Base-by-base conservation (phyloP, 257 asterid genomes). In the Penstemon eatonii region DNA sequence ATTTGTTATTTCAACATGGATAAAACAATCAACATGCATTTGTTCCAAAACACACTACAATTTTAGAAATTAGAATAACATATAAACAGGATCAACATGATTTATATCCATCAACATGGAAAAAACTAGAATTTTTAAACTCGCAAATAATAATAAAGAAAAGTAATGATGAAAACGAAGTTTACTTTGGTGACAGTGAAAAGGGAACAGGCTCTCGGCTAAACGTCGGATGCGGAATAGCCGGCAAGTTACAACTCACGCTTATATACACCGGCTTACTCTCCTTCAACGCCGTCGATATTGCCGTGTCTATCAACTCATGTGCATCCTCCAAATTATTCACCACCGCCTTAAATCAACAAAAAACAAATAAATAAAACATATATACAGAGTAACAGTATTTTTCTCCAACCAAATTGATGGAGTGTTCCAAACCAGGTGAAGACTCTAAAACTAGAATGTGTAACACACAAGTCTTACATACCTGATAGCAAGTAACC, bases 241-340 rank as follows among this genome's bases (percentile, higher is more conserved):
- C 79, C 36, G 85, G 49, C 70, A 80, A 67, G 50, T 80, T 80
- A 65, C 81, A 76, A 69, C 85, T 58, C 0, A 80, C 56, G 44
- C 82, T 76, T 9, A 80, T 70, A 43, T 76, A 80, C 61, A 80
- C 85, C 0, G 85, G 85, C 66, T 80, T 80, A 45, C 85, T 80
- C 70, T 80, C 85, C 69, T 69, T 80, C 9, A 80, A 45, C 51
- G 85, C 85, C 0, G 80, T 80, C 2, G 75, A 70, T 3, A 80
- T 80, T 45, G 85, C 85, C 4, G 80, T 73, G 42, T 80, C 85
- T 6, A 80, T 76, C 56, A 76, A 49, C 68, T 76, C 82, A 9
- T 76, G 85, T 6, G 82, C 65, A 41, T 76, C 80, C 43, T 80
- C 85, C 79, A 80, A 63, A 67, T 79, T 75, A 47, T 73, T 79